These are phyloP conservation scores for Myxozyma vanderwaltii DNA, from an alignment of 805 yeast species.

Conservation along the genomic window DNA sequence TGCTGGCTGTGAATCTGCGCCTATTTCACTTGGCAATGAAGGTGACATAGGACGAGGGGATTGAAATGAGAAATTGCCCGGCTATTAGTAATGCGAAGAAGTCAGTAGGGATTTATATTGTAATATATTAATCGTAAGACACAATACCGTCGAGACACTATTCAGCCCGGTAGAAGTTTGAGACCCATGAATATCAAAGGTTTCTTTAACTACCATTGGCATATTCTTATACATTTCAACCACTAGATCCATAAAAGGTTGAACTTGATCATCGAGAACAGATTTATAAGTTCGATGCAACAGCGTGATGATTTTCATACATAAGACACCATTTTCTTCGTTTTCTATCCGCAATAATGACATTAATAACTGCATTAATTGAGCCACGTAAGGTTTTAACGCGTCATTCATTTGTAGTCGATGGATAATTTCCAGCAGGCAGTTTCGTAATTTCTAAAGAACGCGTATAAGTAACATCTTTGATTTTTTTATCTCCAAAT, in stretches of 20 bases:
- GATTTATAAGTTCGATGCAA: slow-evolving; percentile 82
- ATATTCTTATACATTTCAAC: slow-evolving; percentile 76
- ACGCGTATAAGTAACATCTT: not conserved
- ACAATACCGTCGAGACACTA: slow-evolving; percentile 16
- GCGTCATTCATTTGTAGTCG: slow-evolving; percentile 81
- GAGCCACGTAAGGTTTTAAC: slow-evolving; percentile 67
- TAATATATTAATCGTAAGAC: not conserved
- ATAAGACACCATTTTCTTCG: slow-evolving; percentile 91
- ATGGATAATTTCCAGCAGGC: slow-evolving; percentile 75
- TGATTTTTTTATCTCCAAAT: too few species aligned
- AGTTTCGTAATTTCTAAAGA: slow-evolving; percentile 67
- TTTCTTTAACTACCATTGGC: slow-evolving; percentile 69
- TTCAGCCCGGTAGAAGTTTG: slow-evolving; percentile 2
- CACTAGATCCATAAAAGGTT: slow-evolving; percentile 75
- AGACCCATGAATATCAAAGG: slow-evolving; percentile 51
- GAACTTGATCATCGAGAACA: slow-evolving; percentile 67
- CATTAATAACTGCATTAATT: slow-evolving; percentile 61
- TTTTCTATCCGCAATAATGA: slow-evolving; percentile 71
- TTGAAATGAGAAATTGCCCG: slow-evolving; percentile 37
- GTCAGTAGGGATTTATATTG: not conserved
- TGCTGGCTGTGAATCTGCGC: slow-evolving; percentile 46
- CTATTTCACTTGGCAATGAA: slow-evolving; percentile 44
- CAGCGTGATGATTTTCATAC: slow-evolving; percentile 83
- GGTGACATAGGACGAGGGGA: slow-evolving; percentile 50
- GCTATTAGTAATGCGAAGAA: slow-evolving; percentile 1